phyloP scores from a whole-genome alignment of 1,284 basidiomycete genomes.

The Pascua guehoae region DNA sequence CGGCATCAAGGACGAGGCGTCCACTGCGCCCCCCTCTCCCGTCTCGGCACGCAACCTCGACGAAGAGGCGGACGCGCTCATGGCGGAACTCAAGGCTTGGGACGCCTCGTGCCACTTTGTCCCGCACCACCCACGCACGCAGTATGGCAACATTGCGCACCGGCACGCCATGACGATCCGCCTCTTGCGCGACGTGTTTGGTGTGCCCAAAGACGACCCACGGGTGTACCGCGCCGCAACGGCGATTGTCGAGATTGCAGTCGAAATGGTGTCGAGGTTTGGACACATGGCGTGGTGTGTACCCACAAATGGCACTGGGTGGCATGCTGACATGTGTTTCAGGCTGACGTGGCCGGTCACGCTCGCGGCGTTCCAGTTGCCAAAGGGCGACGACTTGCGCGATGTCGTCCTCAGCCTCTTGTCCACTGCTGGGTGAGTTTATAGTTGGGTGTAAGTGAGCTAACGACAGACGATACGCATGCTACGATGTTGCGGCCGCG shows the following conservation, averaged over 20 bases:
- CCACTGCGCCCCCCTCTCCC: not conserved
- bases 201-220: conserved; percentile 23
- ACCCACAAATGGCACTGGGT: conserved; percentile 10
- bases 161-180: conserved; percentile 36
- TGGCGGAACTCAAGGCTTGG: conserved; percentile 39
- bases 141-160: conserved; percentile 39
- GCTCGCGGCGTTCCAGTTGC: conserved; percentile 38
- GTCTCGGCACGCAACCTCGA: conserved; percentile 1
- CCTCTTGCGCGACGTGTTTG: conserved; percentile 34
- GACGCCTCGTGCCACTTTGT: conserved; percentile 34
- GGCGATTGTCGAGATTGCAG: conserved; percentile 39
- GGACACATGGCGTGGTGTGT: conserved; percentile 22
- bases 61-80: conserved; percentile 24
- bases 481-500: conserved; percentile 39
- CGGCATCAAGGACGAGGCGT: not conserved
- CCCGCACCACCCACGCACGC: conserved; percentile 34
- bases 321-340: not conserved
- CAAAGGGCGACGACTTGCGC: conserved; percentile 24
- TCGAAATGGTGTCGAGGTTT: conserved; percentile 30
- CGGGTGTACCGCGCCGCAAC: conserved; percentile 23
- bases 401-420: conserved; percentile 27
- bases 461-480: conserved; percentile 33
- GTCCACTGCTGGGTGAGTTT: too few relatives aligned
- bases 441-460: not conserved
- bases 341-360: conserved; percentile 44